Conservation (phyloP, 139 green algal species). For the Auxenochlorella pyrenoidosa region DNA sequence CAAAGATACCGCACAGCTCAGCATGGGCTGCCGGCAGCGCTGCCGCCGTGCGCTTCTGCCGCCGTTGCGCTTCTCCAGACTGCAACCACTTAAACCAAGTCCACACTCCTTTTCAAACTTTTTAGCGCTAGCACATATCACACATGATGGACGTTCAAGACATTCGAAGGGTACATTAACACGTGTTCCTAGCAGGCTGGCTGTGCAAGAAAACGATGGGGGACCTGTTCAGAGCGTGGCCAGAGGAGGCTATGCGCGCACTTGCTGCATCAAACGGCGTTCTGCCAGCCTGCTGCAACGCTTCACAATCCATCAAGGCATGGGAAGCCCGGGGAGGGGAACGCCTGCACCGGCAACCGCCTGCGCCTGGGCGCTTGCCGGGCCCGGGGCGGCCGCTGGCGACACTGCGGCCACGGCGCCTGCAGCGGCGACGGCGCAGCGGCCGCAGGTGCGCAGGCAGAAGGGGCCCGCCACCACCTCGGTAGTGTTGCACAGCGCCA, state of each 20-base stretch:
- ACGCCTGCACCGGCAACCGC: background rate
- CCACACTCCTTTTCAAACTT: no score
- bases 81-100: no score
- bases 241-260: background rate
- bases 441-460: slow-evolving; percentile 40
- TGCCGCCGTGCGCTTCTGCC: no score
- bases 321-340: background rate
- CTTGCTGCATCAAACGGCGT: background rate
- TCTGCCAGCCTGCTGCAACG: background rate
- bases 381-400: no score
- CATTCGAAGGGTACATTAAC: no score
- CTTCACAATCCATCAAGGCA: background rate
- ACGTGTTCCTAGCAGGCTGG: background rate
- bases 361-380: background rate
- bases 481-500: background rate
- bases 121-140: no score
- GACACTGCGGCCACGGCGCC: background rate
- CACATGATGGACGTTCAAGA: no score
- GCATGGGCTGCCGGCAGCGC: no score
- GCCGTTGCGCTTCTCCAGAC: no score
- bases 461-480: background rate
- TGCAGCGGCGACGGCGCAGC: slow-evolving; percentile 15
- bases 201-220: background rate
- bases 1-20: no score
- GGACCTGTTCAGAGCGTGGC: background rate